Base-by-base conservation (phyloP, 495 filamentous ascomycete species). In the Podospora comata region DNA sequence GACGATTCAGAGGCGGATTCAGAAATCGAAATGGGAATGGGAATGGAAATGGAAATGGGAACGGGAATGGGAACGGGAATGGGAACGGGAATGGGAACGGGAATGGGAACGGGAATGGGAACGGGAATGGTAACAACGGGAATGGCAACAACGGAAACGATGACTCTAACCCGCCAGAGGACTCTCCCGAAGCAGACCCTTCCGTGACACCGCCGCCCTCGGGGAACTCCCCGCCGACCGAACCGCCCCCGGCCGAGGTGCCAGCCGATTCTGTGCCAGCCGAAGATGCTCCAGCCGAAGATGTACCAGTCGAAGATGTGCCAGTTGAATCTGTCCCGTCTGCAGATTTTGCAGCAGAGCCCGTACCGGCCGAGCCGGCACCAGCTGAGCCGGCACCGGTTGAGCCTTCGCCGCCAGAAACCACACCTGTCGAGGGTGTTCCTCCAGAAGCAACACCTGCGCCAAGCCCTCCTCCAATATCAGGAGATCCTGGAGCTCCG, bases 1-100 rank as follows among this genome's bases (percentile, higher is more conserved):
- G 56, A 26, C 57, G 62, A 56, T 68, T 71, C 19, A 58, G 68
- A 57, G 68, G 65, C 20, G 71, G 67, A 20, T 63, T 67, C 60
- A 56, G 70, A 23, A 67, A 67, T 34, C 57, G 69, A 16, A 65
- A 59, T 44, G 54, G 65, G 18, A 67, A 67, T 44, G 68, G 67
- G n/a, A n/a, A n/a, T n/a, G n/a, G n/a, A n/a, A n/a, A n/a, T n/a
- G n/a, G n/a, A n/a, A n/a, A 68, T 57, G 63, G 68, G n/a, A 69
- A 71, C 59, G 64, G 70, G 4, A 62, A 63, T 54, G 65, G 70
- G n/a, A 68, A 67, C 54, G 60, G 69, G 26, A 68, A 69, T 62
- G 64, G 62, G 1, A 64, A 68, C 27, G 65, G 48, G 9, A 63
- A 68, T 57, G 63, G 68, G n/a, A 69, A 71, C 59, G 64, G 70